These are phyloP conservation scores for Solanum etuberosum DNA, from an alignment of 257 asterid species.

Conservation along the genomic window DNA sequence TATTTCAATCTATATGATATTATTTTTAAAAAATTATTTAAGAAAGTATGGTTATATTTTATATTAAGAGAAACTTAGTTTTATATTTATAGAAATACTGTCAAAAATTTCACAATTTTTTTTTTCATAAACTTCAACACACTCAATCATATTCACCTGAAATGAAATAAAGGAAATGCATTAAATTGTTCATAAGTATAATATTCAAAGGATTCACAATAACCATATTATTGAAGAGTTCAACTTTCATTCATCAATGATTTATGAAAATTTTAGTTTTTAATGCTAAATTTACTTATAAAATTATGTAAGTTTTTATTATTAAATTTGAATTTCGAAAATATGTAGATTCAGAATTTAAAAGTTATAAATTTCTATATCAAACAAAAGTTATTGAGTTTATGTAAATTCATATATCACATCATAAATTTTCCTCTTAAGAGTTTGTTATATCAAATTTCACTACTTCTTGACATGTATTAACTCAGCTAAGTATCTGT, in stretches of 20 bases:
- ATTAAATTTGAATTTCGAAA: neutral
- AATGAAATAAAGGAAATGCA: neutral
- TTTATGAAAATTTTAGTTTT: neutral
- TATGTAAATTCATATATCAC: neutral
- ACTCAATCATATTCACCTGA: neutral
- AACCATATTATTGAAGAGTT: neutral
- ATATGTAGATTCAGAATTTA: neutral
- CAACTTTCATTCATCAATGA: neutral
- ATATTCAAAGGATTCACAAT: neutral
- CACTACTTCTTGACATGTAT: neutral
- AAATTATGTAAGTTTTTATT: neutral
- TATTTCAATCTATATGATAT: neutral
- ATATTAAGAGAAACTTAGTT: neutral
- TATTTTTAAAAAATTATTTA: neutral
- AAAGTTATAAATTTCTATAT: neutral
- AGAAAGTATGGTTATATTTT: neutral
- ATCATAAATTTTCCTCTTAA: neutral
- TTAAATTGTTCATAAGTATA: neutral
- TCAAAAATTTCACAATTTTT: neutral
- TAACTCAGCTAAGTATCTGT: rapidly evolving
- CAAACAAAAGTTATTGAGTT: neutral
- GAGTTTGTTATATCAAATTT: neutral
- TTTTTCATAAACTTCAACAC: neutral
- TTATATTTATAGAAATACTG: neutral
- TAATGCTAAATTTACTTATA: neutral